These are phyloP conservation scores for Fusarium pseudoanthophilum DNA, from an alignment of 2,329 filamentous ascomycete species.

Conservation along the genomic window DNA sequence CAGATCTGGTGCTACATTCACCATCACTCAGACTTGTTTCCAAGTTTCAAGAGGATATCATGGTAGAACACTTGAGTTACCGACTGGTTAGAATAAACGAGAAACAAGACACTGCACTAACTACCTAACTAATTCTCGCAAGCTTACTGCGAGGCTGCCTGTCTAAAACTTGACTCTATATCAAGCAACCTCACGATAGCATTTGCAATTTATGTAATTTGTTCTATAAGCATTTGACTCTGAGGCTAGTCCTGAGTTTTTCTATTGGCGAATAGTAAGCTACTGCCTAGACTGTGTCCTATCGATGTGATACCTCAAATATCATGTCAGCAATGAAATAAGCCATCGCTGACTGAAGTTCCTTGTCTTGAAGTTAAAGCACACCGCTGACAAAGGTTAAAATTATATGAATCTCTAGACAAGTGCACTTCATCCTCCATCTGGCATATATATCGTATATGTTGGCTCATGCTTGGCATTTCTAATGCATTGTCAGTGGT, in stretches of 20 bases:
- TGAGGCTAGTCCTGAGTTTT: neutral
- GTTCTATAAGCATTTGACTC: neutral
- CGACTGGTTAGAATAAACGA: neutral
- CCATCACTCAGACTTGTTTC: neutral
- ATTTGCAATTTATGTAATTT: neutral
- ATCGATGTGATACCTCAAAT: neutral
- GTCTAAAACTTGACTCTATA: neutral
- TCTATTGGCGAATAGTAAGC: too few relatives aligned
- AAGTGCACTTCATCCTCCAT: neutral
- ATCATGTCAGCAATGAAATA: neutral
- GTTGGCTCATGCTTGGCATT: neutral
- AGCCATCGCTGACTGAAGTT: neutral
- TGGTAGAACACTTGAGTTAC: neutral
- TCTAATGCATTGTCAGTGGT: neutral
- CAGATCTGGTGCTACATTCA: neutral
- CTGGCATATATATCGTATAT: neutral
- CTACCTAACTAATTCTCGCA: neutral
- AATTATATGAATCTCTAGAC: neutral
- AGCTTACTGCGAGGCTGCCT: neutral
- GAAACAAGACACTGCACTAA: neutral
- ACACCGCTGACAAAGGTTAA: neutral
- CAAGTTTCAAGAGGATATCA: neutral
- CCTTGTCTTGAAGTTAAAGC: neutral
- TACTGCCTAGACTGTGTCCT: neutral
- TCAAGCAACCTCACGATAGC: neutral